Evolutionary conservation across 202 grass and related monocot genomes (phyloP).

Genomic region (Setaria italica): DNA sequence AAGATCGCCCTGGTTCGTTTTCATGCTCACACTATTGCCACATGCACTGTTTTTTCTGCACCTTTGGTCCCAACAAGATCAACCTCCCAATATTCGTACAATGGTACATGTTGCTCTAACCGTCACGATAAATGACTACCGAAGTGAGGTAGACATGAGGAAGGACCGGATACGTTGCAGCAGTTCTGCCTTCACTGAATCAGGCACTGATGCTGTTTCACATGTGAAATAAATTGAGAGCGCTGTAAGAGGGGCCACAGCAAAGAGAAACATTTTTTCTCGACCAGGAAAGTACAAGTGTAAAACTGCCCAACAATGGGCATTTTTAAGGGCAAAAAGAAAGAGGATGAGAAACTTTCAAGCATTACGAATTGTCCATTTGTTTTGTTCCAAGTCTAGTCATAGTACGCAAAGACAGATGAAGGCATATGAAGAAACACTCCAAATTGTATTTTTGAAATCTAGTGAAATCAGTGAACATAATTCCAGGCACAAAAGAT

Average conservation of each 20-base stretch:
- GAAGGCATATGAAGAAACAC: neutral
- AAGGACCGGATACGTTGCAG: constrained; percentile 86
- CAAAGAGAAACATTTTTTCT: neutral
- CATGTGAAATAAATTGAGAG: constrained; percentile 39
- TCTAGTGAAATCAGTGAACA: constrained; percentile 2
- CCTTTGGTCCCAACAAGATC: constrained; percentile 2
- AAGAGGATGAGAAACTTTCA: neutral
- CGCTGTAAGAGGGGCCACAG: constrained; percentile 5
- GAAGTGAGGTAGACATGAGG: constrained; percentile 78
- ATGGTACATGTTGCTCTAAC: constrained; percentile 32
- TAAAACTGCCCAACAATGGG: neutral
- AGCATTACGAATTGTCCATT: neutral
- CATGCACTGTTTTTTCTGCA: constrained; percentile 17
- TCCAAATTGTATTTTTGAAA: neutral
- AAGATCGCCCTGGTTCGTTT: constrained; percentile 16
- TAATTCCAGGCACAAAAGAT: constrained; percentile 30
- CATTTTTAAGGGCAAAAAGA: neutral
- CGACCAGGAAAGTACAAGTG: neutral
- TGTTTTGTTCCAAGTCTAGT: constrained; percentile 4
- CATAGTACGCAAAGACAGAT: neutral
- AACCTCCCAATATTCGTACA: constrained; percentile 4
- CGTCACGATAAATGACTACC: constrained; percentile 38
- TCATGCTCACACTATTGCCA: neutral
- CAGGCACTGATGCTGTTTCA: constrained; percentile 88
- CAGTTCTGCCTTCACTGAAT: constrained; percentile 94